These are phyloP conservation scores for Cutaneotrichosporon dermatis DNA, from an alignment of 1,284 basidiomycete genomes.

Conservation along the genomic window DNA sequence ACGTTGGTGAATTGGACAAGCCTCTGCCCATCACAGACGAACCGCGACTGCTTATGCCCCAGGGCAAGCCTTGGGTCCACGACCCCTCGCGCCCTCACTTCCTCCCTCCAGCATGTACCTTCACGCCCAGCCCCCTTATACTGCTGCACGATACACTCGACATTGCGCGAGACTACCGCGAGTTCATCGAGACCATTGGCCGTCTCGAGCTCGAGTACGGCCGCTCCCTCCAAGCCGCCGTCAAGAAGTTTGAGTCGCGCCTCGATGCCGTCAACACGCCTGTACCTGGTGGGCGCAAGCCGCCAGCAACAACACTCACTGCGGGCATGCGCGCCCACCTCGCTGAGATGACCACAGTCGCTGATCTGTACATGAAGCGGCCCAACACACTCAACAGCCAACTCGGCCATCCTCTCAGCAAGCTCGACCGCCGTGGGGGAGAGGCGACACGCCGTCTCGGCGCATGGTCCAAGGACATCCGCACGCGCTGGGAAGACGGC, in stretches of 20 bases:
- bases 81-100: slow-evolving; percentile 15
- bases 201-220: slow-evolving; percentile 21
- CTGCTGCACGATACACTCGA: slow-evolving; percentile 20
- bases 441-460: slow-evolving; percentile 14
- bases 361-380: slow-evolving; percentile 17
- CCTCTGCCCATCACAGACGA: not conserved
- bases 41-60: not conserved
- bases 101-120: slow-evolving; percentile 10
- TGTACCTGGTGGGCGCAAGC: slow-evolving; percentile 10
- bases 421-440: slow-evolving; percentile 14
- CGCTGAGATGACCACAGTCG: slow-evolving; percentile 10
- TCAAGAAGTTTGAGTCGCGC: slow-evolving; percentile 21
- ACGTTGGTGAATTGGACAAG: not conserved
- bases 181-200: slow-evolving; percentile 22
- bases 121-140: not conserved
- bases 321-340: slow-evolving; percentile 16
- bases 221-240: slow-evolving; percentile 12
- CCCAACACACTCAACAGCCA: slow-evolving; percentile 13
- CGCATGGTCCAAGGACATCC: slow-evolving; percentile 19
- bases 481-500: slow-evolving; percentile 17
- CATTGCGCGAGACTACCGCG: slow-evolving; percentile 20
- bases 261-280: slow-evolving; percentile 8
- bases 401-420: slow-evolving; percentile 16
- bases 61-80: slow-evolving; percentile 15
- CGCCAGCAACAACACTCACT: slow-evolving; percentile 11